A percentile compares a stretch with the other conserved stretches of the same genome.
These are phyloP conservation scores for Golubevia sp. DNA, from an alignment of 1,284 basidiomycete genomes.

Conservation along the genomic window DNA sequence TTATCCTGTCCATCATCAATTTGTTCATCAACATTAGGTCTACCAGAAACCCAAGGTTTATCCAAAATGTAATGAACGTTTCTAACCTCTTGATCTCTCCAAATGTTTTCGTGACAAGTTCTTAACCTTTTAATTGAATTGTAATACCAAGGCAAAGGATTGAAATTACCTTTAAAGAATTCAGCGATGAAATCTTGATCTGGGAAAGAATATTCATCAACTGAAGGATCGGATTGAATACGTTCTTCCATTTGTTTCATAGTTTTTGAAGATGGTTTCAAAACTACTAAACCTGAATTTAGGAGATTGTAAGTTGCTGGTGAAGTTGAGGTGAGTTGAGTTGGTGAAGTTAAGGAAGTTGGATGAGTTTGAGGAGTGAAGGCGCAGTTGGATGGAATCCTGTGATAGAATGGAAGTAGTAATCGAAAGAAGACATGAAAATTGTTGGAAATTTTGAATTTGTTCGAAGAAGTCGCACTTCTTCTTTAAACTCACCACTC, in stretches of 20 bases:
- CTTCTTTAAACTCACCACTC: conserved; percentile 84
- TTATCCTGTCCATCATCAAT: conserved; percentile 39
- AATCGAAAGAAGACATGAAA: background rate
- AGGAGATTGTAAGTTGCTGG: conserved; percentile 78
- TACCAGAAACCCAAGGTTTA: conserved; percentile 8
- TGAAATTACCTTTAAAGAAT: conserved; percentile 71
- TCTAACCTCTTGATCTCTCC: conserved; percentile 63
- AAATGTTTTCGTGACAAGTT: conserved; percentile 61
- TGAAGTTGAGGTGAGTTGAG: conserved; percentile 64
- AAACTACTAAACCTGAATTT: conserved; percentile 85
- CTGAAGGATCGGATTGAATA: conserved; percentile 72
- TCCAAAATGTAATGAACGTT: conserved; percentile 52
- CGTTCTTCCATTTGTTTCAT: conserved; percentile 69
- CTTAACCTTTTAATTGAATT: conserved; percentile 65
- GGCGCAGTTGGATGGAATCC: conserved; percentile 86
- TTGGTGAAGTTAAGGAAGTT: conserved; percentile 65
- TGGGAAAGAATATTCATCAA: conserved; percentile 78
- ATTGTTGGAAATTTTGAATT: background rate
- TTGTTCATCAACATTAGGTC: background rate
- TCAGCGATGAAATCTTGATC: conserved; percentile 89
- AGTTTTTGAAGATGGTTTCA: conserved; percentile 70
- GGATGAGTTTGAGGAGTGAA: conserved; percentile 67
- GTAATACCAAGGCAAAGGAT: conserved; percentile 64
- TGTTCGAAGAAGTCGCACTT: background rate
- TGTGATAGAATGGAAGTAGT: conserved; percentile 56